Percentiles rank a stretch among this genome's conserved stretches.
Evolutionary conservation across 495 filamentous ascomycete genomes (phyloP).

Genomic region (Glarea lozoyensis): DNA sequence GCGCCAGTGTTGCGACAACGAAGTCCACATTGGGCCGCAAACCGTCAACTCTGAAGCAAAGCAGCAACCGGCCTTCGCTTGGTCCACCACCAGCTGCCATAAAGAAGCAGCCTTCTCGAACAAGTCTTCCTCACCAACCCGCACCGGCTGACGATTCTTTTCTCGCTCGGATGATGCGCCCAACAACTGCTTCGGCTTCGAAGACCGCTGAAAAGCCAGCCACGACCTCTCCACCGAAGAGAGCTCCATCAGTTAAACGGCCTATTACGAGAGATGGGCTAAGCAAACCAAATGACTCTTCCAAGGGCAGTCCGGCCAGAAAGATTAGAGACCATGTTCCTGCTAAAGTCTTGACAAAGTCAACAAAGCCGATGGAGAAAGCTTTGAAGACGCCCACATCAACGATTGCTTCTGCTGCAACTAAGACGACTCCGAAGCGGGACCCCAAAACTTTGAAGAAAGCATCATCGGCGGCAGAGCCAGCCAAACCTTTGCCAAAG

Average conservation of each 20-base stretch:
- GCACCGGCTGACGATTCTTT: conserved; percentile 55
- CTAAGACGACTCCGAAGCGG: background rate
- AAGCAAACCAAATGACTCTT: conserved; percentile 3
- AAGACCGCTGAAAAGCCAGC: conserved; percentile 64
- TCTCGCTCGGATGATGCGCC: conserved; percentile 87
- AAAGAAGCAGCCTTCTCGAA: conserved; percentile 25
- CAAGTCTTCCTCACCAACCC: conserved; percentile 7
- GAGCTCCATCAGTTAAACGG: conserved; percentile 13
- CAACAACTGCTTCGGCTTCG: conserved; percentile 68
- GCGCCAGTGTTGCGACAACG: conserved; percentile 10
- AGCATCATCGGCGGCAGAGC: too few species aligned
- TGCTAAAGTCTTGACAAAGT: conserved; percentile 17
- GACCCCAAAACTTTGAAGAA: too few species aligned
- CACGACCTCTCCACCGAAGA: conserved; percentile 14
- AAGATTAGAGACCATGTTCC: conserved; percentile 18
- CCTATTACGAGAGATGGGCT: conserved; percentile 16
- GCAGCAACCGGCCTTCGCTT: conserved; percentile 32
- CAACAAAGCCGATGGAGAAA: background rate
- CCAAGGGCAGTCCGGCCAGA: conserved; percentile 7
- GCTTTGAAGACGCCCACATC: background rate
- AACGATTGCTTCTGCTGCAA: background rate
- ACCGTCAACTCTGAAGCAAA: conserved; percentile 14
- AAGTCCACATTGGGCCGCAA: conserved; percentile 14
- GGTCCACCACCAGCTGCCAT: conserved; percentile 36
- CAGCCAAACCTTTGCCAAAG: too few species aligned